phyloP scores from a whole-genome alignment of 306 rosid species.

The Cucumis cinereus region DNA sequence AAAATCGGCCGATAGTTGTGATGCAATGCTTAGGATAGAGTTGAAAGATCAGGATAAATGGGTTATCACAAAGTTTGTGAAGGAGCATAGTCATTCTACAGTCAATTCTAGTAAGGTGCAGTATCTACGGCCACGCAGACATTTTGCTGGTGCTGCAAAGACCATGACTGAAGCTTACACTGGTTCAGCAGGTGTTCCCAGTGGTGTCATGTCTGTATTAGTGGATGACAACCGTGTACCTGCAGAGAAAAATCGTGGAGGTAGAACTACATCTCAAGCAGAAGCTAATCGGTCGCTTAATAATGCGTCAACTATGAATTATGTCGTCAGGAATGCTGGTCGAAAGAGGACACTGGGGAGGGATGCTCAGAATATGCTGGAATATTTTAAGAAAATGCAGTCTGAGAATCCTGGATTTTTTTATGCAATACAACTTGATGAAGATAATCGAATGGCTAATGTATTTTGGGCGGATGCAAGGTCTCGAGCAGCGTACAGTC shows the following conservation, averaged over 20 bases:
- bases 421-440: constrained; percentile 87
- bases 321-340: constrained; percentile 27
- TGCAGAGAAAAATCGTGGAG: constrained; percentile 35
- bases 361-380: constrained; percentile 80
- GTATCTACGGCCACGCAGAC: constrained; percentile 54
- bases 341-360: constrained; percentile 63
- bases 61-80: constrained; percentile 69
- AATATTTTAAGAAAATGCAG: constrained; percentile 91
- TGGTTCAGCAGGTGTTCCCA: constrained; percentile 68
- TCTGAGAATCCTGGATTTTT: constrained; percentile 89
- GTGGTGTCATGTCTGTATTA: constrained; percentile 80
- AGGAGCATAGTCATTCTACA: constrained; percentile 74
- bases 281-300: constrained; percentile 36
- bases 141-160: constrained; percentile 71
- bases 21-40: constrained; percentile 73
- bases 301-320: constrained; percentile 26
- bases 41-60: constrained; percentile 53
- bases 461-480: constrained; percentile 90
- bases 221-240: constrained; percentile 52
- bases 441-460: constrained; percentile 66
- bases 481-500: constrained; percentile 75
- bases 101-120: constrained; percentile 35
- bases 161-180: constrained; percentile 50
- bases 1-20: constrained; percentile 48
- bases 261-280: constrained; percentile 27